Evolutionary conservation across 441 rosid genomes (phyloP).

Genomic region (Adansonia madagascariensis): DNA sequence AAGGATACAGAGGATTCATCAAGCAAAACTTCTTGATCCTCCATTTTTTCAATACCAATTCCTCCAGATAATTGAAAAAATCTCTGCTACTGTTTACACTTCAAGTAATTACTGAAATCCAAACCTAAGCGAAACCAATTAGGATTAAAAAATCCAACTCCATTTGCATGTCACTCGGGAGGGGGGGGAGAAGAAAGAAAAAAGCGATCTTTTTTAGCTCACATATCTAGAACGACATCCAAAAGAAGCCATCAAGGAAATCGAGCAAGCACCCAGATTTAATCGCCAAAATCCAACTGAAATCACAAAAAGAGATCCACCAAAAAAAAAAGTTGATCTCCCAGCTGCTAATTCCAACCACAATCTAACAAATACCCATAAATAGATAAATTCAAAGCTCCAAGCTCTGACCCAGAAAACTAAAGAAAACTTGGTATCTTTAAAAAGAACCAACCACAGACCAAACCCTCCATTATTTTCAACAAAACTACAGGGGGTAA

Average conservation of each 20-base stretch:
- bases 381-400: slow-evolving; percentile 43
- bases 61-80: too few species aligned
- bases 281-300: slow-evolving; percentile 17
- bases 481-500: background rate
- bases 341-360: slow-evolving; percentile 28
- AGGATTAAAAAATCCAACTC: too few species aligned
- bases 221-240: too few species aligned
- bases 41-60: too few species aligned
- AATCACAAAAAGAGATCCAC: slow-evolving; percentile 42
- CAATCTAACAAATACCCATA: slow-evolving; percentile 31
- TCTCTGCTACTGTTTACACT: too few species aligned
- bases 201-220: too few species aligned
- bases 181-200: too few species aligned
- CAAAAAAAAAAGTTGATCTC: slow-evolving; percentile 33
- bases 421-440: background rate
- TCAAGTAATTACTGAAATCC: too few species aligned
- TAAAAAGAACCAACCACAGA: background rate
- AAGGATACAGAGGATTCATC: slow-evolving; percentile 41
- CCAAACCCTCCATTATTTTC: background rate
- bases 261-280: slow-evolving; percentile 2
- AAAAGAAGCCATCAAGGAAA: too few species aligned
- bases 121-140: too few species aligned
- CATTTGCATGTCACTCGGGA: too few species aligned
- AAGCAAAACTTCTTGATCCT: slow-evolving; percentile 34
- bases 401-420: slow-evolving; percentile 1